Percentiles rank a stretch among this genome's conserved stretches.
Evolutionary conservation across 805 yeast genomes (phyloP).

Genomic region (Saccharomycopsis babjevae): DNA sequence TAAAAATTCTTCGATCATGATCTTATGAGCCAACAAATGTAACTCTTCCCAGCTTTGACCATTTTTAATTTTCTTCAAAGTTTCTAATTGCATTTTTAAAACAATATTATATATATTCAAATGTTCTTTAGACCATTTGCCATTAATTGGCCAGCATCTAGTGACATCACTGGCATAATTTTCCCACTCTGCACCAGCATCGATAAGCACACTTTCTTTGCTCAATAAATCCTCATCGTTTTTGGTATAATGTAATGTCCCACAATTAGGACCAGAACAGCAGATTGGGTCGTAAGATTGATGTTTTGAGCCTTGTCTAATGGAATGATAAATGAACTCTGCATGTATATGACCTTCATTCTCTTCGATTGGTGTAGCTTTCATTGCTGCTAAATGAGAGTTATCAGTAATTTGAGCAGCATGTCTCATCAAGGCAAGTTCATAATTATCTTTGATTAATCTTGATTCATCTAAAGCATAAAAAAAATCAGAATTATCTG

Average conservation of each 20-base stretch:
- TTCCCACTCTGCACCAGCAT: slow-evolving; percentile 97
- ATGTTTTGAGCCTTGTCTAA: slow-evolving; percentile 85
- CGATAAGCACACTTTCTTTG: slow-evolving; percentile 66
- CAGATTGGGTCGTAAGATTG: slow-evolving; percentile 94
- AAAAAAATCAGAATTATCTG: slow-evolving; percentile 40
- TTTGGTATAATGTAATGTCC: slow-evolving; percentile 81
- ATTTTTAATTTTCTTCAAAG: slow-evolving; percentile 66
- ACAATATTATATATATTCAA: slow-evolving; percentile 74
- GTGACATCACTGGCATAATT: slow-evolving; percentile 92
- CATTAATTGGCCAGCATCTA: slow-evolving; percentile 85
- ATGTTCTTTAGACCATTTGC: slow-evolving; percentile 85
- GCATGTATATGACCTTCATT: slow-evolving; percentile 93
- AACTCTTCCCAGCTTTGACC: slow-evolving; percentile 81
- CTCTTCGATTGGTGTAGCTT: slow-evolving; percentile 76
- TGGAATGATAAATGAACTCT: slow-evolving; percentile 85
- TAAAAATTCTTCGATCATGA: slow-evolving; percentile 61
- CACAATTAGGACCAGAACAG: slow-evolving; percentile 85
- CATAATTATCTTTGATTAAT: slow-evolving; percentile 73
- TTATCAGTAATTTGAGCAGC: slow-evolving; percentile 83
- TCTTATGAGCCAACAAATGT: slow-evolving; percentile 70
- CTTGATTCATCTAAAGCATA: slow-evolving; percentile 84
- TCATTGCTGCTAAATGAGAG: slow-evolving; percentile 86
- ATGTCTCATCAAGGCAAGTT: slow-evolving; percentile 61
- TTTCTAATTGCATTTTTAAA: slow-evolving; percentile 65
- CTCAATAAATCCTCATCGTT: slow-evolving; percentile 57